Evolutionary conservation across 2,329 filamentous ascomycete genomes (phyloP), one percentile per base, ranked within the genome.

Genomic region (Macrophomina tecta): DNA sequence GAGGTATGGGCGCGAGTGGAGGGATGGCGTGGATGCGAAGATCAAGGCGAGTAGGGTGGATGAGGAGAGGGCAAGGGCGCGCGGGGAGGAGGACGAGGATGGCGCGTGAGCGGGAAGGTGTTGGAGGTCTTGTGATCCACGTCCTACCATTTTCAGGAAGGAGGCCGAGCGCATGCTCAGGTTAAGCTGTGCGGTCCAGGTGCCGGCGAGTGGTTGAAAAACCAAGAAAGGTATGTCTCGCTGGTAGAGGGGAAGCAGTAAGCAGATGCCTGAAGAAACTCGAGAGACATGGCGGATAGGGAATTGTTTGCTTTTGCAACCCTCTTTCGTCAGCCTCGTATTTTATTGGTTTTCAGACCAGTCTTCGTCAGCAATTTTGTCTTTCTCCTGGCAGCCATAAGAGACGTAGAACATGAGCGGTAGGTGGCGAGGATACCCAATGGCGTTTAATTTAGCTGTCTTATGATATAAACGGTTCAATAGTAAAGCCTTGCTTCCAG

Each of bases 21-120:
- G 87, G 11, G 82, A 86, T 9, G 72, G 70, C n/a, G 78, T 88
- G n/a, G 86, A 88, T 72, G 77, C 73, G 64, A 82, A 79, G 75
- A 82, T 80, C 72, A 77, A 79, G 70, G 73, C 72, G 49, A 81
- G 76, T 70, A 80, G 74, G 36, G 70, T 16, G 11, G 40, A 28
- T 16, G 32, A 18, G 28, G 53, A n/a, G 52, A 32, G 23, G 34
- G n/a, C n/a, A 11, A 12, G 30, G 32, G n/a, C 3, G 45, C 30
- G 45, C 12, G 40, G 12, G 16, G 46, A 49, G 46, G 42, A 49
- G 46, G 42, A 46, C 5, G 58, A 36, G 30, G 30, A 40, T 16
- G 42, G 4, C 8, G 58, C 42, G 23, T 49, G 34, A 30, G 46
- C n/a, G 45, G 45, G 3, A 2, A 16, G 28, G 36, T 38, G 7